Evolutionary conservation across 2,329 filamentous ascomycete genomes (phyloP), one percentile per base, ranked within the genome.

Genomic region (Exophiala calicioides): DNA sequence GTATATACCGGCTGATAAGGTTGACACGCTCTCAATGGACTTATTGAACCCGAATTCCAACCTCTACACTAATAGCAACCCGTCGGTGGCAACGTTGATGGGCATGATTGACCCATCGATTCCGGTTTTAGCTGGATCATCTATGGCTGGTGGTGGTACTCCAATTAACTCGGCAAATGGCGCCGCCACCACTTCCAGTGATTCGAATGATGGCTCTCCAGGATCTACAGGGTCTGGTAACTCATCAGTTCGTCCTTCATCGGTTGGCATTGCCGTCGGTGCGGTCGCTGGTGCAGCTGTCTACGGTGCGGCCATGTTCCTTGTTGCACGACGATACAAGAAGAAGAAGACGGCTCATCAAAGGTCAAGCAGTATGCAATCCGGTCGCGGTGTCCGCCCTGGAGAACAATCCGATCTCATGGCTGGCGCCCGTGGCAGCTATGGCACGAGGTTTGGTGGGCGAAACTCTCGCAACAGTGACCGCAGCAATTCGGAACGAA

Each of bases 251-350:
- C 64, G 63, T 40, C 61, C 66, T 23, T 72, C 67, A 66, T 84
- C 74, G 61, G 80, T 73, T 55, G 80, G 70, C 62, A 86, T 95
- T 61, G 88, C 85, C 46, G 77, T 88, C 16, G 88, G 88, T 60
- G 85, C 88, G 19, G 81, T 90, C 23, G 79, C 80, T 32, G 84
- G 90, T 62, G 88, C 88, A 31, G 86, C 84, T 39, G 84, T 89
- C n/a, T 95, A 95, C 59, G 90, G 90, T 62, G 88, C 86, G 9
- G 90, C 88, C 66, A 95, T 96, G 90, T 91, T 95, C 73, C 84
- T 93, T 62, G 82, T 95, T 57, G 90, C 90, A 38, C 84, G 90
- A 52, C 81, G 90, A 50, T 95, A 95, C 78, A 88, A 90, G 77
- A 85, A 86, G 73, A 89, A 86, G 78, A 85, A 82, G 70, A 80